Percentiles rank a stretch among this genome's conserved stretches.
Evolutionary conservation across 108 stramenopile species (phyloP).

Genomic region (Conticribra guillardii): DNA sequence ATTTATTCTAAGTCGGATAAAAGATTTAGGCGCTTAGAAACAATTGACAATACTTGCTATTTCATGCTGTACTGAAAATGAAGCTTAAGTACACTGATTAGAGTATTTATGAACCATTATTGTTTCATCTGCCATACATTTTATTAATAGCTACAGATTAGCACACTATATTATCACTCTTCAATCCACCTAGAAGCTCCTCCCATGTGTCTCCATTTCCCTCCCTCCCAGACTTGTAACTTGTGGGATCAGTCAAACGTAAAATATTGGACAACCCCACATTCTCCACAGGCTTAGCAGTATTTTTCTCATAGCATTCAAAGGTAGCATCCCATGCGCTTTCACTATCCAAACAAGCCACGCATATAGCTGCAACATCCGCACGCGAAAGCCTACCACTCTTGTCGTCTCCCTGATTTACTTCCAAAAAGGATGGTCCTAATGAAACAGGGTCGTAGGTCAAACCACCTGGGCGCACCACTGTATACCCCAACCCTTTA

Average conservation of each 20-base stretch:
- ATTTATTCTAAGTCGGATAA: no score
- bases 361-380: conserved; percentile 76
- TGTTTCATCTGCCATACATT: no score
- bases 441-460: conserved; percentile 57
- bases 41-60: no score
- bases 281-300: conserved; percentile 62
- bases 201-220: conserved; percentile 63
- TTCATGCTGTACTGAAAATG: no score
- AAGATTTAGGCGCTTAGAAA: no score
- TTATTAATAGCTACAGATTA: no score
- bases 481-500: conserved; percentile 61
- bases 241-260: conserved; percentile 44
- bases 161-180: no score
- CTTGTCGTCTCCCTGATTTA: conserved; percentile 87
- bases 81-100: no score
- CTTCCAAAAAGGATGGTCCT: conserved; percentile 57
- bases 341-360: conserved; percentile 51
- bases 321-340: conserved; percentile 64
- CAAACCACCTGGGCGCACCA: conserved; percentile 87
- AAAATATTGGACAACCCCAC: conserved; percentile 71
- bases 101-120: no score
- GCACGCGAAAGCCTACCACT: conserved; percentile 72
- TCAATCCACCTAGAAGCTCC: conserved; percentile 63
- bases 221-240: conserved; percentile 59
- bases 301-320: conserved; percentile 79